Evolutionary conservation across 2,329 filamentous ascomycete species (phyloP), one percentile per base, ranked within the genome.

Genomic region (Colletotrichum phormii): DNA sequence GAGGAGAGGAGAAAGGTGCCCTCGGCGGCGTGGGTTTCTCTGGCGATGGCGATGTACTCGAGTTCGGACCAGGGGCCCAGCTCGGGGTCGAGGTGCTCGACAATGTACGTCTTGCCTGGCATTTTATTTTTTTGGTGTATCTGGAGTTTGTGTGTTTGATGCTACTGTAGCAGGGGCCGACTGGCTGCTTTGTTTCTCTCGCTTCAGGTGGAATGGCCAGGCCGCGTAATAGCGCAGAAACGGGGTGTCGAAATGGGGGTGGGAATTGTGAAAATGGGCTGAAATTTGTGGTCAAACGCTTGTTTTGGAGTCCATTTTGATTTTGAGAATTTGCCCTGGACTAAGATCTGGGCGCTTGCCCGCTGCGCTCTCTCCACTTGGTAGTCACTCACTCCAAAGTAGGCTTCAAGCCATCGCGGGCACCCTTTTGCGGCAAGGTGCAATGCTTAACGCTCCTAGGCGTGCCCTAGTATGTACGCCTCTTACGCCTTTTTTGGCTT

Each of bases 51-150:
- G 67, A 91, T 86, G 85, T 99, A 99, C 85, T 99, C 97, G 65
- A 98, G 90, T 75, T 94, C 91, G 29, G 97, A 98, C 97, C 97
- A 99, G 53, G 91, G 90, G 42, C 97, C 97, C 35, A 99, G 89
- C 83, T 99, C 97, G 53, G 94, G 92, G 85, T 99, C 97, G 76
- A 99, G 91, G 84, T 99, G 96, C 86, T 98, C 96, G 78, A 98
- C 95, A 79, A 98, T 94, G 84, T 97, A 98, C 55, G 91, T 95
- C 83, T 95, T 94, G 76, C 82, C 81, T 9, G 68, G 18, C 71
- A 73, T 73, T 26, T n/a, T 55, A 26, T 26, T 26, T 26, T 26
- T 26, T 26, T 29, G 12, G 22, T 26, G 24, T 53, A 42, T 22
- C 13, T 26, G 33, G 55, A 13, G 12, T 37, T 31, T 63, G 31